Evolutionary conservation across 164 flowering plant genomes (phyloP).

Genomic region (Berberis vulgaris): DNA sequence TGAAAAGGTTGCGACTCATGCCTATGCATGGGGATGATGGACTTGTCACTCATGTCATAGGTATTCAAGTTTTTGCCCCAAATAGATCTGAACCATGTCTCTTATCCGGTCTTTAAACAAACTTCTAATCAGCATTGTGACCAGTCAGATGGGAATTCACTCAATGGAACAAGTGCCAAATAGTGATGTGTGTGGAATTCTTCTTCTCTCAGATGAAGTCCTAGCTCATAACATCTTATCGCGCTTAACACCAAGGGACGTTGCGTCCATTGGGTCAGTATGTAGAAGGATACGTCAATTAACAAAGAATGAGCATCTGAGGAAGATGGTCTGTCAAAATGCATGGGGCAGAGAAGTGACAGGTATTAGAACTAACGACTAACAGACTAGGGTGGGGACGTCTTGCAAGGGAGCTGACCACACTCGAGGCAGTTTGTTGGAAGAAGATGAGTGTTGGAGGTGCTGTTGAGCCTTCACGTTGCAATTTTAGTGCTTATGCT

Average conservation of each 20-base stretch:
- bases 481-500: slow-evolving; percentile 92
- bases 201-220: slow-evolving; percentile 78
- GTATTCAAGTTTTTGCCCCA: slow-evolving; percentile 77
- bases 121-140: slow-evolving; percentile 26
- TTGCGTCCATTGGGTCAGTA: slow-evolving; percentile 80
- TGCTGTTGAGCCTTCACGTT: slow-evolving; percentile 83
- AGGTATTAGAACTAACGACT: slow-evolving; percentile 72
- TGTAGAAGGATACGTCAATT: slow-evolving; percentile 55
- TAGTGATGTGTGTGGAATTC: slow-evolving; percentile 56
- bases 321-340: slow-evolving; percentile 96
- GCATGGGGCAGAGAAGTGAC: slow-evolving; percentile 95
- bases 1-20: slow-evolving; percentile 65
- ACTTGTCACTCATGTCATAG: slow-evolving; percentile 70
- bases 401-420: slow-evolving; percentile 81
- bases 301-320: slow-evolving; percentile 74
- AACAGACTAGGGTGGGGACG: slow-evolving; percentile 80
- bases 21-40: slow-evolving; percentile 87
- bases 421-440: slow-evolving; percentile 93
- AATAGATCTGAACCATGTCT: slow-evolving; percentile 75
- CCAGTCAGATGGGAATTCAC: slow-evolving; percentile 38
- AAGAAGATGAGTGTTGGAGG: slow-evolving; percentile 85
- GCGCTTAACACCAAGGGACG: slow-evolving; percentile 73
- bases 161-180: slow-evolving; percentile 11
- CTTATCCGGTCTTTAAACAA: slow-evolving; percentile 37
- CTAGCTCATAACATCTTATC: slow-evolving; percentile 62